Base-by-base conservation (phyloP, 2,329 filamentous ascomycete species). In the Raffaelea albimanens region DNA sequence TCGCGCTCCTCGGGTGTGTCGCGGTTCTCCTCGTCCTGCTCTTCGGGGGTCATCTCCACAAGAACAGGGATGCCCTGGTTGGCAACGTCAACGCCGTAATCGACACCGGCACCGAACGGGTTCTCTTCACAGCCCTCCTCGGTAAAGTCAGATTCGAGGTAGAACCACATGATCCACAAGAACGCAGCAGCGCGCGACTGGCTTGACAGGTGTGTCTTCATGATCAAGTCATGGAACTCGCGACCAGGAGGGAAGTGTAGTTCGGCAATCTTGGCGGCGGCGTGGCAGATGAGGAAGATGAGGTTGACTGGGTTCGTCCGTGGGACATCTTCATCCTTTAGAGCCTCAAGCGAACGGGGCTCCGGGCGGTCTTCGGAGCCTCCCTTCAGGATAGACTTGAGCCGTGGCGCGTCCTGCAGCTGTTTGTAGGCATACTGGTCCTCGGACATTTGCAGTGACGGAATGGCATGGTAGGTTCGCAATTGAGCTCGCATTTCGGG, bases 121-220 rank as follows among this genome's bases (percentile, higher is more conserved):
- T 98, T 98, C 56, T 87, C 83, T 43, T 87, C 76, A 40, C 88
- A 91, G 48, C 87, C 88, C 58, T 95, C 87, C 56, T 85, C 81
- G 0, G 87, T 87, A 56, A 96, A 97, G 62, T 96, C 88, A 23
- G 90, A 95, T 63, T 98, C 93, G 18, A 98, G 76, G 61, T 98
- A 97, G 72, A 93, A 96, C 93, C 93, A 98, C 82, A 98, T 94
- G 53, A 98, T 72, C 93, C 93, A 98, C 19, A 98, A 69, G 57
- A 98, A 98, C 1, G 91, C 91, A 40, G 72, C 82, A 1, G 93
- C 90, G 53, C 93, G 80, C 52, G 87, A 95, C 55, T 73, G 69
- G 64, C 90, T 97, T 49, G 83, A 87, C 51, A 88, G 76, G 21
- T 86, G 84, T 2, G 83, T 83, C 60, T 87, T 83, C 90, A 97